Conservation (phyloP, 441 rosid species). For the Gossypium armourianum region DNA sequence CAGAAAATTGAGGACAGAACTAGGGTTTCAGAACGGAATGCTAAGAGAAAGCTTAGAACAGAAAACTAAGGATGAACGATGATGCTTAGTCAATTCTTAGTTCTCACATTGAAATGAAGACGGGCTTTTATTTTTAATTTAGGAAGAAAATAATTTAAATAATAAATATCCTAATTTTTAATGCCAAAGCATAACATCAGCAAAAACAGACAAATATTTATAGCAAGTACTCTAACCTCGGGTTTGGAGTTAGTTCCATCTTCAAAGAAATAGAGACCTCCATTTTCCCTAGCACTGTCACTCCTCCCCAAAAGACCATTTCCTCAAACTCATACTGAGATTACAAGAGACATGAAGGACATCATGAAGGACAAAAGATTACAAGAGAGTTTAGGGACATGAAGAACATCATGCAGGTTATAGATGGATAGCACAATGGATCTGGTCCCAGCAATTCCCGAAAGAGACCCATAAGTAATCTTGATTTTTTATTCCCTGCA, state of each 20-base stretch:
- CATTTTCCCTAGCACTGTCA: neutral
- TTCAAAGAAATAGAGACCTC: neutral
- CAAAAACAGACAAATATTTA: neutral
- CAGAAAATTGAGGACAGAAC: neutral
- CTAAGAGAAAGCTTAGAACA: neutral
- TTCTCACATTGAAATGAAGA: neutral
- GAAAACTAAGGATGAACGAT: neutral
- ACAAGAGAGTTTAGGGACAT: neutral
- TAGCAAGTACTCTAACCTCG: neutral
- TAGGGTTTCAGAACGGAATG: neutral
- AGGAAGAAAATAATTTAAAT: neutral
- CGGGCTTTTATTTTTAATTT: neutral
- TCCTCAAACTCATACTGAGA: neutral
- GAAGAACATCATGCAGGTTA: neutral
- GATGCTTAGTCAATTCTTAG: neutral
- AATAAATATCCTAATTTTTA: neutral
- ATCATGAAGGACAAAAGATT: neutral
- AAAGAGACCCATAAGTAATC: neutral
- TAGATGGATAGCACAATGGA: neutral
- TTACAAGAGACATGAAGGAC: neutral
- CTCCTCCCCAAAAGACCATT: neutral
- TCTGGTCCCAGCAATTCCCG: neutral
- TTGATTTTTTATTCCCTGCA: neutral
- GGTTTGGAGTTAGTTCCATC: neutral
- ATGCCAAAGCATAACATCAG: neutral